phyloP scores from a whole-genome alignment of 495 filamentous ascomycete genomes.

The Penicillium arizonense region DNA sequence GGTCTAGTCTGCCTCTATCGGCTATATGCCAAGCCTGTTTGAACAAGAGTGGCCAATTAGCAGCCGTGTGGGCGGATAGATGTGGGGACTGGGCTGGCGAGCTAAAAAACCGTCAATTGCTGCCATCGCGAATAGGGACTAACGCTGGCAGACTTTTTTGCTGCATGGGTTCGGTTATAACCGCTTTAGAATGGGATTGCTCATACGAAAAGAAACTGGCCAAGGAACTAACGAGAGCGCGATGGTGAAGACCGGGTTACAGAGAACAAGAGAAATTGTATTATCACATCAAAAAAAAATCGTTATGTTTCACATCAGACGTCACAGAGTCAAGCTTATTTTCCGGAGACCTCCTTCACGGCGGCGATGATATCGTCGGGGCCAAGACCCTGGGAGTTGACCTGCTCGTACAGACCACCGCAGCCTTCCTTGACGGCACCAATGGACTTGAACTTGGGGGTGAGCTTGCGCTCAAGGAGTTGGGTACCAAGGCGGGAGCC shows the following conservation, averaged over 20 bases:
- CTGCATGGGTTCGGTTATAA: background rate
- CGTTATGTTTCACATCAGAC: background rate
- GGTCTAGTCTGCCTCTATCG: background rate
- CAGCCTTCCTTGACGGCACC: constrained; percentile 38
- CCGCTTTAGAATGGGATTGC: no score
- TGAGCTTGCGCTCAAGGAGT: constrained; percentile 34
- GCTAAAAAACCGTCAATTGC: background rate
- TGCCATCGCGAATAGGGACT: background rate
- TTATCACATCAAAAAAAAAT: background rate
- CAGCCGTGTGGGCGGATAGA: background rate
- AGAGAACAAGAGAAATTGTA: background rate
- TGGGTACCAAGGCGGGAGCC: constrained; percentile 38
- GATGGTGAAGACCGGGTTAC: background rate
- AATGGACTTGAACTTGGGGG: constrained; percentile 34
- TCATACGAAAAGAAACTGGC: background rate
- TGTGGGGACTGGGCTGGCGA: background rate
- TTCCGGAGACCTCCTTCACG: constrained; percentile 26
- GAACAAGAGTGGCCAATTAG: background rate
- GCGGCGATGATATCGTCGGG: constrained; percentile 31
- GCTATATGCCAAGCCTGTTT: background rate
- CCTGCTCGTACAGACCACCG: constrained; percentile 37
- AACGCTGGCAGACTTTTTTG: background rate
- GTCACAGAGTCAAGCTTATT: constrained; percentile 9
- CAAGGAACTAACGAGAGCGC: no score
- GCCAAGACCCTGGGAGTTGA: constrained; percentile 37